Evolutionary conservation across 164 flowering plant genomes (phyloP).

Genomic region (Liriodendron chinense): DNA sequence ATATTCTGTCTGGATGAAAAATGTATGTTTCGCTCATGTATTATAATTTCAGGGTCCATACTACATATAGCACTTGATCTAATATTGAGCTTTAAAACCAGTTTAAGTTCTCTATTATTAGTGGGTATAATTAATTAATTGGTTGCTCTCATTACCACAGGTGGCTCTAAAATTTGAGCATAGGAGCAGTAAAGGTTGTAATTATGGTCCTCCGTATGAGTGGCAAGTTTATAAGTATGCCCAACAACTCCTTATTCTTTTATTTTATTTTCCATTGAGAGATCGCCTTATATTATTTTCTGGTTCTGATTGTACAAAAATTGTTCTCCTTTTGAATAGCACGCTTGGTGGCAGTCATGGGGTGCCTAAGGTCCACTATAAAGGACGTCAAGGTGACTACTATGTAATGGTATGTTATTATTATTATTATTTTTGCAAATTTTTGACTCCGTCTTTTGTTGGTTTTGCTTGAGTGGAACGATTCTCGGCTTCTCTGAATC

Average conservation of each 20-base stretch:
- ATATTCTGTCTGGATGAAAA: not conserved
- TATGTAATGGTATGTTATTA: constrained; percentile 67
- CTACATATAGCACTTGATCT: not conserved
- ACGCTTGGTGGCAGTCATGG: constrained; percentile 86
- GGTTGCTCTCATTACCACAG: constrained; percentile 28
- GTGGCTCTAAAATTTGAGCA: constrained; percentile 92
- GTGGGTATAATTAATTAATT: not conserved
- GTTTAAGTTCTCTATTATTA: not conserved
- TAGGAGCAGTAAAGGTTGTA: constrained; percentile 89
- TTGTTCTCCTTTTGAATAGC: constrained; percentile 28
- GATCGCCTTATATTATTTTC: not conserved
- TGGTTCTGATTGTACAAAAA: not conserved
- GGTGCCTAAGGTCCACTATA: constrained; percentile 81
- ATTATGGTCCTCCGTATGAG: constrained; percentile 89
- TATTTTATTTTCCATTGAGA: not conserved
- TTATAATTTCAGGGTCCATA: not conserved
- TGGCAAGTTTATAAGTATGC: constrained; percentile 94
- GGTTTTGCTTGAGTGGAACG: not conserved
- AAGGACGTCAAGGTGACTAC: constrained; percentile 88
- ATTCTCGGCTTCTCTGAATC: not conserved
- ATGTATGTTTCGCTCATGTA: not conserved
- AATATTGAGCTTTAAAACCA: not conserved
- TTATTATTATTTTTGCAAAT: not conserved
- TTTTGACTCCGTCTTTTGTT: not conserved
- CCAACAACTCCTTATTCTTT: not conserved